A percentile compares a stretch with the other conserved stretches of the same genome.
Conservation (phyloP, 192 early-diverging fungal genomes). For the Rhizophagus clarus region DNA sequence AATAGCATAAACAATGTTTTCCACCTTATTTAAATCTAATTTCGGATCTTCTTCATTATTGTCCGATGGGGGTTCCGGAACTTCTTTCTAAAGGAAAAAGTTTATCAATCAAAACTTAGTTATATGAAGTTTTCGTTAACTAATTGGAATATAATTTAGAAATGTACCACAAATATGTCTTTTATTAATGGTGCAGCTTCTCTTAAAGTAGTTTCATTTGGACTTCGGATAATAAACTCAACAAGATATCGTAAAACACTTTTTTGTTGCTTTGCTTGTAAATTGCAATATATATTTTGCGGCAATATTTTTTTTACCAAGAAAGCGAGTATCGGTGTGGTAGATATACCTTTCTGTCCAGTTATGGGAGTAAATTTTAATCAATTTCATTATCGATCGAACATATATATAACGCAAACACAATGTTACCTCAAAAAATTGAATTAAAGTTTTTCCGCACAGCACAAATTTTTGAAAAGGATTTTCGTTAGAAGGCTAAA, state of each 20-base stretch:
- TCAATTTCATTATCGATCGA: not conserved
- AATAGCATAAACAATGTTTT: slow-evolving; percentile 24
- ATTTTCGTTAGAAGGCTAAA: slow-evolving; percentile 24
- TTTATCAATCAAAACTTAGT: not conserved
- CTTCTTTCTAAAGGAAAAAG: slow-evolving; percentile 12
- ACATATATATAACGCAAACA: not conserved
- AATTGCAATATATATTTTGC: slow-evolving; percentile 11
- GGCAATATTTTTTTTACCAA: slow-evolving; percentile 24
- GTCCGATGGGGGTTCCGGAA: not conserved
- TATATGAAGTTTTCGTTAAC: not conserved
- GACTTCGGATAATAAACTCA: slow-evolving; percentile 8
- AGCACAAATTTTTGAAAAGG: slow-evolving; percentile 24
- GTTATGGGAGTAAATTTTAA: not conserved
- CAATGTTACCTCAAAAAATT: slow-evolving; percentile 26
- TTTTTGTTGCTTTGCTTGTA: slow-evolving; percentile 21
- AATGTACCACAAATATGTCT: slow-evolving; percentile 19
- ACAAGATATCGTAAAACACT: slow-evolving; percentile 6
- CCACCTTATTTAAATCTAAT: slow-evolving; percentile 20
- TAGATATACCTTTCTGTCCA: slow-evolving; percentile 28
- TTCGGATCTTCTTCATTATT: slow-evolving; percentile 3
- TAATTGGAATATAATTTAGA: not conserved
- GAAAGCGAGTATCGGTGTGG: slow-evolving; percentile 26
- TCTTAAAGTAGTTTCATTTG: slow-evolving; percentile 2
- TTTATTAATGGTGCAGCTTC: slow-evolving; percentile 20
- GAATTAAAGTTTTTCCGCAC: slow-evolving; percentile 30